Base-by-base conservation (phyloP, 2,329 filamentous ascomycete species). In the Sporothrix phasma region DNA sequence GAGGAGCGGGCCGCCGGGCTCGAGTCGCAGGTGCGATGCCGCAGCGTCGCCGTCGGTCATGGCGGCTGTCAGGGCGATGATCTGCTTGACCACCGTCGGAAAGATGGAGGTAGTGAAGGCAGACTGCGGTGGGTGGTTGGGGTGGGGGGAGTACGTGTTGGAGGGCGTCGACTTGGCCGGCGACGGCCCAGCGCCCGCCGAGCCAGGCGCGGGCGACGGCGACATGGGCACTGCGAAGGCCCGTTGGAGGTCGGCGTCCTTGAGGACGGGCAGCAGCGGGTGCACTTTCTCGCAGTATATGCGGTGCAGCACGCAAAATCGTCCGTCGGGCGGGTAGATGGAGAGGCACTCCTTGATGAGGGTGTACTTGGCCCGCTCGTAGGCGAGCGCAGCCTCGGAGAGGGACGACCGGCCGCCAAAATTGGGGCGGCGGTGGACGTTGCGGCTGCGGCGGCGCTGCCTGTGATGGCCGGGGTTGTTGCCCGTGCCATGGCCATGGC, bases 41-140 rank as follows among this genome's bases (percentile, higher is more conserved):
- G 74, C 72, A 59, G 80, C 76, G 4, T 77, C 74, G 0, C 78
- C 77, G 62, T 84, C 81, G 0, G 79, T 64, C 2, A 58, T 62
- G 0, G 79, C 79, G 0, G 82, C 81, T 0, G 82, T 80, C 10
- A 86, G 73, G 60, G 81, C 82, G 4, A 86, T 77, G 0, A 81
- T 76, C 68, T 86, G 84, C 53, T 77, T 76, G 29, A 84, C 71
- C 3, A 84, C 74, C 1, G 79, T 76, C n/a, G 69, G 72, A 13
- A 72, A 73, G 0, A 79, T 73, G 3, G 72, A 71, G n/a, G 73
- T 68, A 8, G 70, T 41, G 31, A 72, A 58, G 10, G 61, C 26
- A 0, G 62, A 26, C 3, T 64, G 62, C 13, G 34, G 37, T 1
- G 54, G 47, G 13, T 58, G 54, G 13, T 17, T 43, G 1, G 62